Conservation (phyloP, 768 basidiomycete genomes). For the Austroboletus eburneus region DNA sequence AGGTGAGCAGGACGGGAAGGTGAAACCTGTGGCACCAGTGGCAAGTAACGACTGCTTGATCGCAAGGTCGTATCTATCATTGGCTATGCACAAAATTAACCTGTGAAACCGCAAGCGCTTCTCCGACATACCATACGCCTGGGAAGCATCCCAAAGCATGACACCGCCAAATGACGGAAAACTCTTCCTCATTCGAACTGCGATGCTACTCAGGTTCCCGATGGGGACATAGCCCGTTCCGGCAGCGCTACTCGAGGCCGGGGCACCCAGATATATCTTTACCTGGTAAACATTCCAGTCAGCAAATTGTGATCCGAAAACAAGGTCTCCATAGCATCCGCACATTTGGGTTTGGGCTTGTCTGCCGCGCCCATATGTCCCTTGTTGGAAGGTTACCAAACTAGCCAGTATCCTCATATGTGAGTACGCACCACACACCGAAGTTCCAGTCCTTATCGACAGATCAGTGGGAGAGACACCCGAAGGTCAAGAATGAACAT, state of each 20-base stretch:
- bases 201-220: conserved; percentile 30
- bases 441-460: conserved; percentile 44
- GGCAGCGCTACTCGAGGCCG: conserved; percentile 39
- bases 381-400: conserved; percentile 24
- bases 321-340: conserved; percentile 1
- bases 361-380: conserved; percentile 43
- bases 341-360: conserved; percentile 40
- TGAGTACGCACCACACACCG: conserved; percentile 27
- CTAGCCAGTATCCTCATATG: neutral
- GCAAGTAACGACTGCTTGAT: conserved; percentile 57
- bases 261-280: conserved; percentile 43
- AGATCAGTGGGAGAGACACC: neutral
- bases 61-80: conserved; percentile 53
- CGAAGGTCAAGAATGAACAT: conserved; percentile 19
- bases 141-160: conserved; percentile 44
- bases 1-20: conserved; percentile 57
- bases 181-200: conserved; percentile 32
- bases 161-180: conserved; percentile 43
- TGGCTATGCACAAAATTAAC: conserved; percentile 35
- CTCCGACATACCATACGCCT: conserved; percentile 30
- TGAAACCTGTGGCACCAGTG: conserved; percentile 67
- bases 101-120: neutral
- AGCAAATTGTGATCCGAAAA: conserved; percentile 1
- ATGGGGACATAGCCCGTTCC: conserved; percentile 38
- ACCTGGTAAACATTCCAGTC: conserved; percentile 16